These are phyloP conservation scores for Orbilia brochopaga DNA, from an alignment of 2,329 filamentous ascomycete species.

Conservation along the genomic window DNA sequence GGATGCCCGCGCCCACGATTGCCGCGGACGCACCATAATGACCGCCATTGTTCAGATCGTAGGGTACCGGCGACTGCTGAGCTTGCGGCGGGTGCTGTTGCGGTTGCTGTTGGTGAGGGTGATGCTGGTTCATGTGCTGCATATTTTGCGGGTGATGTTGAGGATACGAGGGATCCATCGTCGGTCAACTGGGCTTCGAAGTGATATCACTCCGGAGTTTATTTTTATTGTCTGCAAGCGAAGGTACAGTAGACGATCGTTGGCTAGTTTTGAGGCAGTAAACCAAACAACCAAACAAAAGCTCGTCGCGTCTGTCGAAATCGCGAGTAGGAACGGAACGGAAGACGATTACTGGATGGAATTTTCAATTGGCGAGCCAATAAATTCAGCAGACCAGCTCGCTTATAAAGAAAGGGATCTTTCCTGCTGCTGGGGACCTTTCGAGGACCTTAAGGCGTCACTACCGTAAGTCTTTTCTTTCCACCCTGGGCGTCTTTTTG, in stretches of 20 bases:
- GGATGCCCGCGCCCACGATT: constrained; percentile 53
- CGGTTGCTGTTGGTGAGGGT: constrained; percentile 41
- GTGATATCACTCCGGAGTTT: constrained; percentile 16
- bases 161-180: constrained; percentile 49
- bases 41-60: constrained; percentile 36
- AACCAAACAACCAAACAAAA: constrained; percentile 20
- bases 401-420: constrained; percentile 45
- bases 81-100: constrained; percentile 24
- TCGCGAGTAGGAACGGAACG: constrained; percentile 40
- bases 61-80: constrained; percentile 30
- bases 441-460: constrained; percentile 11
- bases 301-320: constrained; percentile 38
- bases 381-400: constrained; percentile 48
- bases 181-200: constrained; percentile 10
- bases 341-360: constrained; percentile 49
- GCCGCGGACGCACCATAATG: constrained; percentile 55
- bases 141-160: constrained; percentile 49
- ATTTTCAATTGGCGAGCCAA: constrained; percentile 46
- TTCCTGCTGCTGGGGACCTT: constrained; percentile 34
- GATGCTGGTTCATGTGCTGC: constrained; percentile 50
- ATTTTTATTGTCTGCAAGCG: constrained; percentile 4
- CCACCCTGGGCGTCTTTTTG: constrained; percentile 2
- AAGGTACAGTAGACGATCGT: constrained; percentile 20
- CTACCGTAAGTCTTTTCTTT: constrained; percentile 12
- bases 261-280: constrained; percentile 25